These are phyloP conservation scores for Isatis lusitanica DNA, from an alignment of 441 rosid species.

Conservation along the genomic window DNA sequence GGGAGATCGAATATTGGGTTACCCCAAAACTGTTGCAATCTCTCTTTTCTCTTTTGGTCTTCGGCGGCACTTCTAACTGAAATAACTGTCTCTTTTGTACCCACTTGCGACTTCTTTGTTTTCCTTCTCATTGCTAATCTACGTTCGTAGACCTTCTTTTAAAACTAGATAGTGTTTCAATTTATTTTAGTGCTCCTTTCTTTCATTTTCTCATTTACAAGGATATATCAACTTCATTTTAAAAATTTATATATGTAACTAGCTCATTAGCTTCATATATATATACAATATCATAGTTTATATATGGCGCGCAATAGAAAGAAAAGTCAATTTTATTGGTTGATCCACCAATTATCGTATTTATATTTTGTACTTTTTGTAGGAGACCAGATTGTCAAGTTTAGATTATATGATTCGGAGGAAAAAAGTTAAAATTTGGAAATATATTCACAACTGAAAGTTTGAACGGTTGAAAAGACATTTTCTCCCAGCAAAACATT, in stretches of 20 bases:
- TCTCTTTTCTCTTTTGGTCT: neutral
- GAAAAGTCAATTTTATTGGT: neutral
- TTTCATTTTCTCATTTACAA: neutral
- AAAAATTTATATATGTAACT: no score
- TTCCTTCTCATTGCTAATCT: neutral
- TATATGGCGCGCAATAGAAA: neutral
- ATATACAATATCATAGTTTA: neutral
- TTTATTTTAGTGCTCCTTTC: neutral
- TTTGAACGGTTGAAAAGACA: neutral
- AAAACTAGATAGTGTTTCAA: neutral
- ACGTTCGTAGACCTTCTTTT: neutral
- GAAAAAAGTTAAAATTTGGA: neutral
- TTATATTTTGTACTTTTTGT: neutral
- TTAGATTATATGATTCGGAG: neutral
- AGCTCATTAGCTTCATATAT: neutral
- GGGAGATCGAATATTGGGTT: conserved; percentile 34
- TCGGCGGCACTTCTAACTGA: conserved; percentile 43
- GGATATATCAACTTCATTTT: neutral
- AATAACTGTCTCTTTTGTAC: conserved; percentile 35
- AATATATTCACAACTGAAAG: neutral
- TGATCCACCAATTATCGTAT: neutral
- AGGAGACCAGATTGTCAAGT: neutral
- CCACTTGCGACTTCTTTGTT: conserved; percentile 20
- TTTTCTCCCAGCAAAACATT: neutral
- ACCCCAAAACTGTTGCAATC: conserved; percentile 40